Evolutionary conservation across 2,329 filamentous ascomycete species (phyloP).

Genomic region (Fusarium sacchari): DNA sequence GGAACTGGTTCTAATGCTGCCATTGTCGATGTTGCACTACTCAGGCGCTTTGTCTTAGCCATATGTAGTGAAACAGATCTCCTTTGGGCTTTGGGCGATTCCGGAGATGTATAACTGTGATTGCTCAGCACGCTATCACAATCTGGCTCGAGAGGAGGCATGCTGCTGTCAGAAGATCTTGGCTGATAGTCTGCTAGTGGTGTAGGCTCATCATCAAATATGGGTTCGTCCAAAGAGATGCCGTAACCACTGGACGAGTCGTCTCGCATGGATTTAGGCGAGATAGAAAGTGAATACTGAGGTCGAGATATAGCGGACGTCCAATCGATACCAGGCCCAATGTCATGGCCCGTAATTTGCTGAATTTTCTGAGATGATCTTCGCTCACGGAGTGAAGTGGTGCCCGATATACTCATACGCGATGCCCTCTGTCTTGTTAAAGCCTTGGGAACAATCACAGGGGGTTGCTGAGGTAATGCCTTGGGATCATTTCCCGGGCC

Average conservation of each 20-base stretch:
- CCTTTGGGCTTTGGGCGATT: conserved; percentile 25
- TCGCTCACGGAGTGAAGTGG: conserved; percentile 31
- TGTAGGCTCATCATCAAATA: conserved; percentile 35
- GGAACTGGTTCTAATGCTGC: conserved; percentile 11
- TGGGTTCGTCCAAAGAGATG: conserved; percentile 34
- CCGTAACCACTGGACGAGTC: conserved; percentile 40
- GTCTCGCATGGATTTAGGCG: conserved; percentile 30
- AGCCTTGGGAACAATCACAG: conserved; percentile 13
- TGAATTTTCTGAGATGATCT: conserved; percentile 53
- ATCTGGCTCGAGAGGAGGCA: conserved; percentile 42
- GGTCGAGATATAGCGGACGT: conserved; percentile 2
- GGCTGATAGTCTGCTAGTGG: conserved; percentile 24
- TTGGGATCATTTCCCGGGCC: conserved; percentile 36
- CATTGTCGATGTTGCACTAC: conserved; percentile 9
- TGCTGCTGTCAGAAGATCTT: conserved; percentile 31
- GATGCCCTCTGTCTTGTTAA: conserved; percentile 29
- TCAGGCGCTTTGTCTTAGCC: conserved; percentile 27
- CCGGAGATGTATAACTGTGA: conserved; percentile 35
- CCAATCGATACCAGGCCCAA: conserved; percentile 44
- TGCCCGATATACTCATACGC: conserved; percentile 32
- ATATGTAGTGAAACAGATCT: conserved; percentile 27
- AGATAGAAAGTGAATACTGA: conserved; percentile 33
- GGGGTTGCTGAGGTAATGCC: conserved; percentile 27
- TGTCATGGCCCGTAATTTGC: conserved; percentile 54
- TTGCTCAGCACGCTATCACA: conserved; percentile 38